These are phyloP conservation scores for Phaeotremella skinneri DNA, from an alignment of 768 basidiomycete species.

Conservation along the genomic window DNA sequence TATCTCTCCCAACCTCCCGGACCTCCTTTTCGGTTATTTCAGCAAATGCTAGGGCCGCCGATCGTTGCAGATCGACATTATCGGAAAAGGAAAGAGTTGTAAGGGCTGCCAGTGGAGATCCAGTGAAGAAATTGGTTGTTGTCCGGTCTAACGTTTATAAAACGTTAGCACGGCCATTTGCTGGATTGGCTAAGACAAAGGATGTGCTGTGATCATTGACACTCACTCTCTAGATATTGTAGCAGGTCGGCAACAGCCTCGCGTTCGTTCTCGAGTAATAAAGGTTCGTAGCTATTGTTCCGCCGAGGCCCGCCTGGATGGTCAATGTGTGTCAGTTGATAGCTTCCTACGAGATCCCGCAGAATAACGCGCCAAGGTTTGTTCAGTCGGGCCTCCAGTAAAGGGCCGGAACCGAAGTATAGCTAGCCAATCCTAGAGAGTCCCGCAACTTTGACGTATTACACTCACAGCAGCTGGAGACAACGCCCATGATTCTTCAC, in stretches of 20 bases:
- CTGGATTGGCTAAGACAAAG: conserved; percentile 1
- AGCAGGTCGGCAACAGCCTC: conserved; percentile 97
- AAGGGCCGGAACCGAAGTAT: not conserved
- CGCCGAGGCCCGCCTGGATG: conserved; percentile 40
- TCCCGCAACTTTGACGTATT: too few relatives aligned
- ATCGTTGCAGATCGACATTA: conserved; percentile 97
- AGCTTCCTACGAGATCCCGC: too few relatives aligned
- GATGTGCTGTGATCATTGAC: not conserved
- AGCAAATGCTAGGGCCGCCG: conserved; percentile 95
- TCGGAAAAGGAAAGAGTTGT: conserved; percentile 98
- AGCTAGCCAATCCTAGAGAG: too few relatives aligned
- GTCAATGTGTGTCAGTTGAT: conserved; percentile 12
- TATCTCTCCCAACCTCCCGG: conserved; percentile 90
- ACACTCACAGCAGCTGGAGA: conserved; percentile 2
- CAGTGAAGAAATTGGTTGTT: conserved; percentile 97
- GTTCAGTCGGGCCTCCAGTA: not conserved
- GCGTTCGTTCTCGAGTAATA: conserved; percentile 63
- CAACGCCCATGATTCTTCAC: not conserved
- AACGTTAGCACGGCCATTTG: conserved; percentile 7
- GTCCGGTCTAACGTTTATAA: conserved; percentile 70
- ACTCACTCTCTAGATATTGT: conserved; percentile 94
- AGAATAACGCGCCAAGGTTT: too few relatives aligned
- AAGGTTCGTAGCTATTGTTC: conserved; percentile 52
- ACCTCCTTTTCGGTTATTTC: conserved; percentile 99
- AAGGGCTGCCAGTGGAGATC: conserved; percentile 83